Evolutionary conservation across 352 stramenopile species (phyloP).

Genomic region (Peronospora destructor): DNA sequence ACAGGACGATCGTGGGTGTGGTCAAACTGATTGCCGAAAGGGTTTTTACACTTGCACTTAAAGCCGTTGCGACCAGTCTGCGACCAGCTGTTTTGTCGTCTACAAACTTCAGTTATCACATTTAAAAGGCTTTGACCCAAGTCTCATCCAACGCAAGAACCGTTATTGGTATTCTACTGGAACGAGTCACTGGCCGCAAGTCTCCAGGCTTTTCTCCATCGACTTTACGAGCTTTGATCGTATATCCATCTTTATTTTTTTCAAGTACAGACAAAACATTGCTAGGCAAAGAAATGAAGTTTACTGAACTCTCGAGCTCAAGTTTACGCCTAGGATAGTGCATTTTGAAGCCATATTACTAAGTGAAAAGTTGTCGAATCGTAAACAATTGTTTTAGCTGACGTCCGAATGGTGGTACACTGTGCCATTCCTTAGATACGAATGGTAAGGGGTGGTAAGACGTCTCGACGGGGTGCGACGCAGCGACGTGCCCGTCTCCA

Average conservation of each 20-base stretch:
- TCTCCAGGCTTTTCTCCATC: not conserved
- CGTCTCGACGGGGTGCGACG: constrained; percentile 21
- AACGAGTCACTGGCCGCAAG: constrained; percentile 1
- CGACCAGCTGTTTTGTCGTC: constrained; percentile 1
- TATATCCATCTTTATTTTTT: too few species aligned
- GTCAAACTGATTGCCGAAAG: constrained; percentile 3
- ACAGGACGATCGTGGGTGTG: not conserved
- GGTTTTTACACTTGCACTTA: constrained; percentile 11
- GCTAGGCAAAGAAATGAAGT: too few species aligned
- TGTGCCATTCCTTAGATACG: not conserved
- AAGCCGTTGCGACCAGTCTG: constrained; percentile 6
- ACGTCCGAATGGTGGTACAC: not conserved
- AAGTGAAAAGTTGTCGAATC: too few species aligned
- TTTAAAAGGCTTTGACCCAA: not conserved
- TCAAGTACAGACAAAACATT: too few species aligned
- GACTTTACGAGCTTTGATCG: constrained; percentile 7
- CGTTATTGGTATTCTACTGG: constrained; percentile 7
- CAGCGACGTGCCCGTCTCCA: constrained; percentile 23
- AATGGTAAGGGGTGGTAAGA: constrained; percentile 69
- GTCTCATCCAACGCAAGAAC: constrained; percentile 2
- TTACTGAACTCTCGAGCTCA: not conserved
- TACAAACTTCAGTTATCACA: constrained; percentile 3
- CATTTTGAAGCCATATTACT: not conserved
- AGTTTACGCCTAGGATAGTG: too few species aligned
- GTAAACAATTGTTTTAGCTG: too few species aligned